phyloP scores from a whole-genome alignment of 176 grass and related monocot genomes.

The Eleusine coracana region DNA sequence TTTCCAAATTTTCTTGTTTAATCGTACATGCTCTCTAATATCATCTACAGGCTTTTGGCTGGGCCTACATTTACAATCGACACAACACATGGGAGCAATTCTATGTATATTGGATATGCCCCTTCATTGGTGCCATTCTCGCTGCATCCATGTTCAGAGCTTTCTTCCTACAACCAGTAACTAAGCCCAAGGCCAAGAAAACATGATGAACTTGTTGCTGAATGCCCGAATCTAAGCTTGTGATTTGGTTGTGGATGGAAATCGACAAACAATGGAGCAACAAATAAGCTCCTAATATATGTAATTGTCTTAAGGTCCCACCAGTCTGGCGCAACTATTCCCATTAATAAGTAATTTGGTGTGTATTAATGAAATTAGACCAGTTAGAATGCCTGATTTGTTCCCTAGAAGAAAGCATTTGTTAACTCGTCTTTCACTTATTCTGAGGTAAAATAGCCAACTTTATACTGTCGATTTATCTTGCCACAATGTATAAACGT shows the following conservation, averaged over 20 bases:
- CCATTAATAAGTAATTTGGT: background rate
- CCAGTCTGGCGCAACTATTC: background rate
- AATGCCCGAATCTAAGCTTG: background rate
- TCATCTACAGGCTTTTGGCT: slow-evolving; percentile 79
- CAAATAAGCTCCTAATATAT: background rate
- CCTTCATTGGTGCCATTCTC: slow-evolving; percentile 77
- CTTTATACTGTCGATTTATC: too few species aligned
- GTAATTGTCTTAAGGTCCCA: background rate
- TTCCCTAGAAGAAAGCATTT: background rate
- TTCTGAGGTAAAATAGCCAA: background rate
- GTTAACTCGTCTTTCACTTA: too few species aligned
- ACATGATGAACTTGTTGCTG: slow-evolving; percentile 41
- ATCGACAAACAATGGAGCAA: background rate
- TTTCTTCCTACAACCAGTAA: slow-evolving; percentile 42
- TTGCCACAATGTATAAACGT: too few species aligned
- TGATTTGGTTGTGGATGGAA: background rate
- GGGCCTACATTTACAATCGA: slow-evolving; percentile 81
- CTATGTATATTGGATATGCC: slow-evolving; percentile 99
- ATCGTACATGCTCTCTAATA: background rate
- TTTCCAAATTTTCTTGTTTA: background rate
- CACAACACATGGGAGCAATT: slow-evolving; percentile 97
- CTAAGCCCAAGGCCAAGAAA: slow-evolving; percentile 70
- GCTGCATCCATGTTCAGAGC: slow-evolving; percentile 76
- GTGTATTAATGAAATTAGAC: background rate
- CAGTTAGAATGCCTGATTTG: too few species aligned